Base-by-base conservation (phyloP, 2,329 filamentous ascomycete species). In the Cyphellophora europaea region DNA sequence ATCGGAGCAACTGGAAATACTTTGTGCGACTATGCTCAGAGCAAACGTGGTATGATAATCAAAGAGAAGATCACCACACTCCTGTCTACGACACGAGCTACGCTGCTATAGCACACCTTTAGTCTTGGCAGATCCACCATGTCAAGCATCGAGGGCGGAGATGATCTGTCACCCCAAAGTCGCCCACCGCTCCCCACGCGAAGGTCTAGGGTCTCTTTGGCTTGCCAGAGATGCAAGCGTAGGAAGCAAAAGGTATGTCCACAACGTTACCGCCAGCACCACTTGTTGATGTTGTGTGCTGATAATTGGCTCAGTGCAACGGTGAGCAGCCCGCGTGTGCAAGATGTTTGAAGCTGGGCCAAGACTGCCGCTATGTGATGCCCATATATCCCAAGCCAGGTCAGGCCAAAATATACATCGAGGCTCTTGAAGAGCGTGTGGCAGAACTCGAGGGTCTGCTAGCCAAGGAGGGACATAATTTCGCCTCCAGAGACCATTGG, bases 201-300 rank as follows among this genome's bases (percentile, higher is more conserved):
- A 32, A 32, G 30, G 12, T 32, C 30, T 10, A 12, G 30, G 19
- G 30, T 32, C 5, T 32, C 30, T 8, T 32, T 34, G 19, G 32
- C 32, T 12, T 34, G 32, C 19, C 32, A 34, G 19, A 27, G 32
- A 27, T 34, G 32, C 19, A 34, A 34, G 25, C 32, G 27, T 31
- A 18, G 32, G 17, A 34, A 34, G 15, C 17, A 34, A 15, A 34
- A 16, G 32, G 30, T 32, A 10, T 10, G 16, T 32, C 5, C n/a
- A n/a, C n/a, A n/a, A n/a, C n/a, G n/a, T n/a, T n/a, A n/a, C n/a
- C n/a, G n/a, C n/a, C n/a, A n/a, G n/a, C n/a, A n/a, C n/a, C n/a
- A n/a, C n/a, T 12, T 8, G 27, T 13, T 30, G n/a, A 30, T 6
- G 6, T 30, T 8, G 6, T 30, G 6, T 14, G 27, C 6, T 30